Evolutionary conservation across 805 yeast genomes (phyloP), one percentile per base, ranked within the genome.

Genomic region (Starmerella roubikii): DNA sequence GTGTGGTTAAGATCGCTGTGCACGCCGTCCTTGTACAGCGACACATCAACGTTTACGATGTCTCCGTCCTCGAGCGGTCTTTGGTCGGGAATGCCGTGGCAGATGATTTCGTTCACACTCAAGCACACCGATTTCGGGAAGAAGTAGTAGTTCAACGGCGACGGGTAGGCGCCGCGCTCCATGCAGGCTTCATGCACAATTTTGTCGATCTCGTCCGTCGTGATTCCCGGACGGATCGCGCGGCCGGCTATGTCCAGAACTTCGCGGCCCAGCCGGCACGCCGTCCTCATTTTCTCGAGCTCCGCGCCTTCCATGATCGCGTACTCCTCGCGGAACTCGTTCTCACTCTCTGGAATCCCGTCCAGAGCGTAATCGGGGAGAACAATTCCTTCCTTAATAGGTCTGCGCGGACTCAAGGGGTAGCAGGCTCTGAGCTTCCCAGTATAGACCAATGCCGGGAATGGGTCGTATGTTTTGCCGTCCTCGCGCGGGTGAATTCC

Each of bases 1-100:
- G 98, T 91, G 61, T 91, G 97, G 60, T 91, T 91, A 57, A 91
- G 66, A 60, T 91, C 98, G 8, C 94, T 78, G 62, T 91, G 97
- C 63, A 75, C 74, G 1, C 98, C 98, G 49, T 80, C 72, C 60
- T 79, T 73, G 63, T 71, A 91, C 38, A 91, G 59, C 3, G 94
- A 71, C 35, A 91, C 82, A 58, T 91, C 98, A 47, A 91, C 65
- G 56, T 91, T 91, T 44, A 91, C 71, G 50, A 91, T 88, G 57
- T 91, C 98, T 43, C 98, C 98, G 49, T 88, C 97, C 58, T 82
- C 64, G 47, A 91, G 68, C 25, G 76, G 76, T 39, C 86, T 71
- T 62, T 81, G 71, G 61, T 91, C 98, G 21, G 98, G 98, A 42
- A 91, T 81, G 47, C 98, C 98, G 60, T 91, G 98, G 58, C 98